phyloP scores from a whole-genome alignment of 2,329 filamentous ascomycete species.

The Calonectria multiphialidica region DNA sequence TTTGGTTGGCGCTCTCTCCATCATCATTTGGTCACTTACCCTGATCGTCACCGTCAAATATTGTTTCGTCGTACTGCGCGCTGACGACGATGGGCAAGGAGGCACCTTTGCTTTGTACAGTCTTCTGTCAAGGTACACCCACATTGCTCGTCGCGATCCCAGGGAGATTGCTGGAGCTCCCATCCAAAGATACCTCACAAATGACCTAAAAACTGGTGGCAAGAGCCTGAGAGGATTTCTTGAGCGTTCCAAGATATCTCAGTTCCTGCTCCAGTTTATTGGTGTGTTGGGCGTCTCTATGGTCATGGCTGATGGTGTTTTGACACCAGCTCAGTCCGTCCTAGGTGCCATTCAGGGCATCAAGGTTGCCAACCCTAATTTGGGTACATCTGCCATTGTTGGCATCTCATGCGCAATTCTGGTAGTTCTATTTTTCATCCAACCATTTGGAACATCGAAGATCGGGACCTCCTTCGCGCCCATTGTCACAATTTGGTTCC shows the following conservation, averaged over 20 bases:
- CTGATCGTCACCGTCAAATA: conserved; percentile 78
- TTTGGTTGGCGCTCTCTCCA: conserved; percentile 71
- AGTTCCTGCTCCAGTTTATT: conserved; percentile 66
- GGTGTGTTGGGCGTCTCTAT: conserved; percentile 74
- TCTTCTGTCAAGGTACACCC: conserved; percentile 67
- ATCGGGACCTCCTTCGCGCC: conserved; percentile 74
- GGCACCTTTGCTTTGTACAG: conserved; percentile 77
- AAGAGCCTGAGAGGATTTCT: conserved; percentile 66
- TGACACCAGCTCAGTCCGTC: conserved; percentile 77
- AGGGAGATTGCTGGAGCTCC: conserved; percentile 55
- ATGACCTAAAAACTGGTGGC: conserved; percentile 64
- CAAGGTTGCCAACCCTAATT: conserved; percentile 66
- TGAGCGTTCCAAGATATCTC: conserved; percentile 65
- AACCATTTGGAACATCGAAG: conserved; percentile 72
- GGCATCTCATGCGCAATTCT: conserved; percentile 74
- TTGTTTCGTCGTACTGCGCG: conserved; percentile 70
- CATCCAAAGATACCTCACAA: conserved; percentile 67
- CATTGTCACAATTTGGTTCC: conserved; percentile 75
- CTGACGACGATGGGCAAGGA: conserved; percentile 77
- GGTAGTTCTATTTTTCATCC: conserved; percentile 70
- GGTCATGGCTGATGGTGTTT: conserved; percentile 73
- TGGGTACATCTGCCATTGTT: conserved; percentile 67
- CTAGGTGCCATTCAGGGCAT: conserved; percentile 75
- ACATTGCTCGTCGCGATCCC: conserved; percentile 70
- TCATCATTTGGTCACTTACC: conserved; percentile 76